A percentile compares a stretch with the other conserved stretches of the same genome.
These are phyloP conservation scores for Aspergillus sparsus DNA, from an alignment of 495 filamentous ascomycete genomes.

Conservation along the genomic window DNA sequence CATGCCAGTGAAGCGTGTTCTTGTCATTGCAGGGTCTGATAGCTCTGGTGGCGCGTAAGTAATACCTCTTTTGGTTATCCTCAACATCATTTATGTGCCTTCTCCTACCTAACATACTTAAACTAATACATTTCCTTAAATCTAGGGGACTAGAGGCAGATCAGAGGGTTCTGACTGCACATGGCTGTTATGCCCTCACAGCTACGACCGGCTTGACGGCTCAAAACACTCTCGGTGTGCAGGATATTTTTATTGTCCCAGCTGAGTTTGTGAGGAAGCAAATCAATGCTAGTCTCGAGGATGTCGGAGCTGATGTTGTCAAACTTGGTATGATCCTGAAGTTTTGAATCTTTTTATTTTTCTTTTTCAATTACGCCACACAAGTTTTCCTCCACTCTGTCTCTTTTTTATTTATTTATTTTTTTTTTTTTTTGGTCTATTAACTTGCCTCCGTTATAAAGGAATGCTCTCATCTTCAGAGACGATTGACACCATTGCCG, in stretches of 20 bases:
- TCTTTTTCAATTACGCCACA: conserved; percentile 5
- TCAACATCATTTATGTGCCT: conserved; percentile 12
- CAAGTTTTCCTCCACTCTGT: neutral
- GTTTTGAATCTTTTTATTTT: neutral
- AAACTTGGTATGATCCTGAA: conserved; percentile 70
- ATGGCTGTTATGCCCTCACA: conserved; percentile 93
- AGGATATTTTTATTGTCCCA: conserved; percentile 78
- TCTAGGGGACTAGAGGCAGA: conserved; percentile 92
- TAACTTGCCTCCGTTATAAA: conserved; percentile 29
- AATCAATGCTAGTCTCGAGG: conserved; percentile 77
- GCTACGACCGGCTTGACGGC: conserved; percentile 94
- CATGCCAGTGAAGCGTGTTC: conserved; percentile 56
- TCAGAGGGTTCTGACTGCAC: conserved; percentile 88
- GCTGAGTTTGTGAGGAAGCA: conserved; percentile 77
- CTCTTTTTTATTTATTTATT: neutral
- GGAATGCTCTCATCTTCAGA: conserved; percentile 87
- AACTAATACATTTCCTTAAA: conserved; percentile 21
- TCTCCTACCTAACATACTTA: neutral
- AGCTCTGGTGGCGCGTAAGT: conserved; percentile 85
- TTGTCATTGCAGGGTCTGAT: conserved; percentile 85
- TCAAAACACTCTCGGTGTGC: conserved; percentile 86
- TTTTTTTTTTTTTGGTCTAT: no score
- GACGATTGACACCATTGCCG: conserved; percentile 73
- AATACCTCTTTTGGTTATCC: conserved; percentile 12
- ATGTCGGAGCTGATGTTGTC: conserved; percentile 85